Evolutionary conservation across 805 yeast genomes (phyloP).

Genomic region (Wickerhamiella cacticola): DNA sequence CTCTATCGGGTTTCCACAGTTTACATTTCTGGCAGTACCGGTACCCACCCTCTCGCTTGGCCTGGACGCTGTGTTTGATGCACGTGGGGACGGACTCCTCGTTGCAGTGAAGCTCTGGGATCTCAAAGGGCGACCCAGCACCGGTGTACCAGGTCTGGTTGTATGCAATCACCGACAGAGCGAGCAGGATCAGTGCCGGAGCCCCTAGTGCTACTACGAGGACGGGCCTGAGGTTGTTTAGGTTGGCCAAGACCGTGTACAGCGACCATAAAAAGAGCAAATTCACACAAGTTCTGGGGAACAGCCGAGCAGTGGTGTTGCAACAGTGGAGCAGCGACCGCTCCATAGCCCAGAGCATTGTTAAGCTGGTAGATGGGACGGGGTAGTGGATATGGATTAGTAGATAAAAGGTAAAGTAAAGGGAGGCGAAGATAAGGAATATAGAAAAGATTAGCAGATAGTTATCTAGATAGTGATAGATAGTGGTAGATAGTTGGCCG

Average conservation of each 20-base stretch:
- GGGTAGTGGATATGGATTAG: neutral
- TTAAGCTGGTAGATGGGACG: neutral
- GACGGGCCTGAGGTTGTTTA: neutral
- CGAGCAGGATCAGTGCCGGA: constrained; percentile 8
- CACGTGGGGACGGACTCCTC: constrained; percentile 25
- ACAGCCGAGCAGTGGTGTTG: constrained; percentile 19
- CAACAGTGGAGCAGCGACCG: constrained; percentile 14
- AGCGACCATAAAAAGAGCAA: constrained; percentile 27
- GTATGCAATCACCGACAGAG: constrained; percentile 15
- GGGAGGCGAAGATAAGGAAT: neutral
- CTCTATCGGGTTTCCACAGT: constrained; percentile 35
- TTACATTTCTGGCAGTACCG: constrained; percentile 33
- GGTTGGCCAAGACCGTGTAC: constrained; percentile 16
- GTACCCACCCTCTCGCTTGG: constrained; percentile 33
- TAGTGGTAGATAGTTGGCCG: no score
- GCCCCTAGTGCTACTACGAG: neutral
- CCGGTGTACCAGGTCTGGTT: constrained; percentile 25
- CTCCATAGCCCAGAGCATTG: constrained; percentile 14
- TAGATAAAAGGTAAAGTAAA: neutral
- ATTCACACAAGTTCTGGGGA: constrained; percentile 28
- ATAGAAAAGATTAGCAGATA: neutral
- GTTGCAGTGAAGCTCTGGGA: constrained; percentile 20
- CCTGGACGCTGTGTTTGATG: constrained; percentile 25
- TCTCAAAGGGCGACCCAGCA: constrained; percentile 29
- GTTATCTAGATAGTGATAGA: neutral